Base-by-base conservation (phyloP, 495 filamentous ascomycete genomes). In the Cenococcum geophilum region DNA sequence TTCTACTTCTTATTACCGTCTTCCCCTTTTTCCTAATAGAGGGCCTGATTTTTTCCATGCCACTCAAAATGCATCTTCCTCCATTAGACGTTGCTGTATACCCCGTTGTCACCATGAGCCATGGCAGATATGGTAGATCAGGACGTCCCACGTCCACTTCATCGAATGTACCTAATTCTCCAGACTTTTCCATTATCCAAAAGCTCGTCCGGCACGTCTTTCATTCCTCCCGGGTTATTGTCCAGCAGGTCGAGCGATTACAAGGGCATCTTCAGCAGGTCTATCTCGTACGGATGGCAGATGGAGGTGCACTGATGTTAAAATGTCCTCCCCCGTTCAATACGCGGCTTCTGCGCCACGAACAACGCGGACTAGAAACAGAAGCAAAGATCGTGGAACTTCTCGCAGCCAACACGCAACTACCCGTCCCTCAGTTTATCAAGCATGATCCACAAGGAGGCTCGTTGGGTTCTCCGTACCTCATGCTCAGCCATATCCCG, bases 271-370 rank as follows among this genome's bases (percentile, higher is more conserved):
- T 86, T 21, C 78, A 85, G 69, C 75, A 77, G 5, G 72, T 85
- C 20, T 81, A 78, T 52, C 68, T 76, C 0, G 65, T 86, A 8
- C 75, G 68, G 40, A 78, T 86, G 34, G 79, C 81, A 0, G 83
- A 85, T 58, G 79, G 78, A 20, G 72, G 71, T 34, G 73, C 74
- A 37, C 65, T 86, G 25, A 64, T 86, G 1, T 67, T 87, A 8
- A 82, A 83, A 66, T 72, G 76, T 60, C 74, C 76, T 20, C 83
- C 84, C n/a, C 72, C 70, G 20, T 70, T 75, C 37, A 76, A 74
- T 22, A 79, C 78, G 1, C 75, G 78, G 9, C 72, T 86, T 4
- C 74, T 87, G 2, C 79, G 84, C 20, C 79, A 83, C 54, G 85
- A 87, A 68, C 74, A 79, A 25, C 71, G 72, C 11, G 68, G 77